phyloP scores from a whole-genome alignment of 2,329 filamentous ascomycete species.

The Diaporthe ilicicola region DNA sequence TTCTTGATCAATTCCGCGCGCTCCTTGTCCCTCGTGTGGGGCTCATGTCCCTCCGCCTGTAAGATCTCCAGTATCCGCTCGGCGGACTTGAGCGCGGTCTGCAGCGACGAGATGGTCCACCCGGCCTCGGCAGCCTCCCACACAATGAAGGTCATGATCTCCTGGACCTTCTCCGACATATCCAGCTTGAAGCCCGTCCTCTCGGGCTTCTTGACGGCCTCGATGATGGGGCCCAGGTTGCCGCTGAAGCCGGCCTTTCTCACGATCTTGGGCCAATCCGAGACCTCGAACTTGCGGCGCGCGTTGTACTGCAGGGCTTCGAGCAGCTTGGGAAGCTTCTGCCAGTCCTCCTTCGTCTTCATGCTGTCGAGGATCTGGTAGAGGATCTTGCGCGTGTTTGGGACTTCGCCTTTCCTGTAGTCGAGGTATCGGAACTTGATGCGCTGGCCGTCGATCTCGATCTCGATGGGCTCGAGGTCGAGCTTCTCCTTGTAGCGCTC shows the following conservation, averaged over 20 bases:
- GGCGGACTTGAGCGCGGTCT: constrained; percentile 54
- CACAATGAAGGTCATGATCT: constrained; percentile 50
- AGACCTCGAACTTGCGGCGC: constrained; percentile 46
- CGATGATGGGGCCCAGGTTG: constrained; percentile 56
- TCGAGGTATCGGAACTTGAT: constrained; percentile 60
- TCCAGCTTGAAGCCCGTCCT: constrained; percentile 57
- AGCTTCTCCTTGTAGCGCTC: constrained; percentile 56
- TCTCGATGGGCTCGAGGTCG: constrained; percentile 62
- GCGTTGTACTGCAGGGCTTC: constrained; percentile 56
- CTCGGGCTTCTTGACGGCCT: constrained; percentile 56
- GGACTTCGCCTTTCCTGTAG: constrained; percentile 49
- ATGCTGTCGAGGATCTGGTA: constrained; percentile 53
- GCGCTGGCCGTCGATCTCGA: constrained; percentile 66
- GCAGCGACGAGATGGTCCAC: constrained; percentile 47
- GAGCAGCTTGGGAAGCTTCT: constrained; percentile 60
- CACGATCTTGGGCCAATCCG: constrained; percentile 50
- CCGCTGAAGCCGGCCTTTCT: constrained; percentile 51
- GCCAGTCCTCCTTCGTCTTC: constrained; percentile 58
- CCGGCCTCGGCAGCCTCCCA: constrained; percentile 50
- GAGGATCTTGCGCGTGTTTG: constrained; percentile 51
- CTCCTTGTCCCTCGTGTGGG: constrained; percentile 31
- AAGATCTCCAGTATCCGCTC: constrained; percentile 60
- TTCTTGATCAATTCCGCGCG: constrained; percentile 32
- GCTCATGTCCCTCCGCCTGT: constrained; percentile 51
- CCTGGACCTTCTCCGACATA: constrained; percentile 50